phyloP scores from a whole-genome alignment of 2,329 filamentous ascomycete species.

The Dactylellina haptotyla region DNA sequence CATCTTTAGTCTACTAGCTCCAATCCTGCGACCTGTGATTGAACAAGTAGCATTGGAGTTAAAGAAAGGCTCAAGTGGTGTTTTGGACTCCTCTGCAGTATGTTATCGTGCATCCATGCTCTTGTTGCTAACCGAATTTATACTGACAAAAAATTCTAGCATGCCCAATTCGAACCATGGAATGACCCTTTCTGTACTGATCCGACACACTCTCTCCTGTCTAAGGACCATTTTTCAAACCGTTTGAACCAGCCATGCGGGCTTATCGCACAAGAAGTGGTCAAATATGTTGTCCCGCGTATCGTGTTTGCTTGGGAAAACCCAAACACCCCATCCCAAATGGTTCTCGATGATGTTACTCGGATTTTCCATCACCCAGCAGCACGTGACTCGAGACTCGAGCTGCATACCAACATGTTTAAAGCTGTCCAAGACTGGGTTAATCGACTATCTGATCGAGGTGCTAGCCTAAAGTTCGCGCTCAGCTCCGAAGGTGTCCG shows the following conservation, averaged over 20 bases:
- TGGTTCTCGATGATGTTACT: conserved; percentile 71
- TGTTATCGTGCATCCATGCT: conserved; percentile 1
- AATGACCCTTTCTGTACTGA: conserved; percentile 78
- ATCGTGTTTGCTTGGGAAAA: conserved; percentile 77
- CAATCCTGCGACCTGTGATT: conserved; percentile 92
- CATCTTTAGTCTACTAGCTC: conserved; percentile 86
- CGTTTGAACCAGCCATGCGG: conserved; percentile 69
- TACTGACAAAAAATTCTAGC: conserved; percentile 1
- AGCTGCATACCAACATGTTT: conserved; percentile 75
- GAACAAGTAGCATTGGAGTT: conserved; percentile 82
- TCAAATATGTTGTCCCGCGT: conserved; percentile 74
- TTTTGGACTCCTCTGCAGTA: conserved; percentile 65
- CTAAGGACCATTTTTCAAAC: conserved; percentile 71
- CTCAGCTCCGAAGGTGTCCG: conserved; percentile 85
- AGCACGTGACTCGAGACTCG: conserved; percentile 70
- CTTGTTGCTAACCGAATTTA: not conserved
- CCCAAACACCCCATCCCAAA: conserved; percentile 70
- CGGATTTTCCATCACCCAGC: conserved; percentile 76
- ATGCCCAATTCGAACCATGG: conserved; percentile 78
- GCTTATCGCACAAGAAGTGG: conserved; percentile 68
- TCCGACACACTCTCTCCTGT: conserved; percentile 70
- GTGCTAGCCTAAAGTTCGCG: conserved; percentile 75
- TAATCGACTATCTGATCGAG: conserved; percentile 73
- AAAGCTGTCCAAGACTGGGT: conserved; percentile 74
- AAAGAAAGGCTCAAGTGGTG: conserved; percentile 82